Evolutionary conservation across 352 stramenopile species (phyloP), one percentile per base, ranked within the genome.

Genomic region (Phytophthora nicotianae): DNA sequence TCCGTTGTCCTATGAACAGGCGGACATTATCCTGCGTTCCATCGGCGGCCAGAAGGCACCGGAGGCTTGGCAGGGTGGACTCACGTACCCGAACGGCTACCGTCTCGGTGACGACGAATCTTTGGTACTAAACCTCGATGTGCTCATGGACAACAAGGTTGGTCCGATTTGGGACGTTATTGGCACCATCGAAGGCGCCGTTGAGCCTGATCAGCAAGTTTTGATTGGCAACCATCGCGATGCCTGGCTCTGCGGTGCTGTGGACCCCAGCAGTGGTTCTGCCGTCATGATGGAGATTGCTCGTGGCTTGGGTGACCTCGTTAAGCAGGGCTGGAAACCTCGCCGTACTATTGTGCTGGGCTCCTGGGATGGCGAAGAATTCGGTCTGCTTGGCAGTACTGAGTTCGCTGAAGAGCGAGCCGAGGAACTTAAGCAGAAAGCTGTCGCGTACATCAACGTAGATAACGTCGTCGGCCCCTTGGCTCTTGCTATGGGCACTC

Each of bases 141-240:
- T 97, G 0, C 62, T 76, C 0, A 88, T 93, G 45, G 67, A 96
- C 58, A 96, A 96, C 71, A 62, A 72, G 14, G 58, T 92, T 11
- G 64, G 68, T n/a, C 70, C 75, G 8, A 91, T 97, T 51, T 94
- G 88, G 85, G 93, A 97, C 58, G 88, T 97, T 14, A 87, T 97
- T 24, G 87, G 79, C 29, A 87, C 71, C 16, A 91, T 97, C 50
- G 68, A 84, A 14, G 86, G 81, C 32, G 33, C 42, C 0, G 54
- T 68, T 0, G 58, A 77, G 26, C 70, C 85, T 2, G 84, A 91
- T n/a, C 63, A 82, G 52, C 84, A 79, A 14, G 79, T 96, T 3
- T 24, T 97, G 5, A 58, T 96, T 14, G 86, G 86, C 17, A 97
- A 97, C 71, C 89, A 97, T 62, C 82, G 90, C 10, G 90, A 97